Evolutionary conservation across 495 filamentous ascomycete genomes (phyloP).

Genomic region (Opeltia flavorubescens): DNA sequence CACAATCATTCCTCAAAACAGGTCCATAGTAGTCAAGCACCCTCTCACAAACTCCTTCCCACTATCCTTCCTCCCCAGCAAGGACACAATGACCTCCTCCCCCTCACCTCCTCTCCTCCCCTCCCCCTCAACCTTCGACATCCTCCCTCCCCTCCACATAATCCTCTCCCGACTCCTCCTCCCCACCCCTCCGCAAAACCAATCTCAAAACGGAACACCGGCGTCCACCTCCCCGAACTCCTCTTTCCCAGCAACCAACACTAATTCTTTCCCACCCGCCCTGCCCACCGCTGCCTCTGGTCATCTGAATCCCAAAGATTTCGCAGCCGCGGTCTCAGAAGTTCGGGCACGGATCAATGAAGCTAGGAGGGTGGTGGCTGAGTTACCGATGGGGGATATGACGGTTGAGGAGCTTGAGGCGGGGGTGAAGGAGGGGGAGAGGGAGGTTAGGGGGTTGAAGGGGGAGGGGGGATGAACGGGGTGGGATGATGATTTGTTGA

Average conservation of each 20-base stretch:
- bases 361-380: constrained; percentile 51
- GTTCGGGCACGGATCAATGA: constrained; percentile 70
- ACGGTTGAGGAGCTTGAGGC: constrained; percentile 62
- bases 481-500: too few species aligned
- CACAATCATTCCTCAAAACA: constrained; percentile 31
- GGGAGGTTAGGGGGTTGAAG: constrained; percentile 43
- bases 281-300: constrained; percentile 23
- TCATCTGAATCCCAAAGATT: constrained; percentile 58
- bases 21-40: constrained; percentile 26
- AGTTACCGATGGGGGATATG: constrained; percentile 60
- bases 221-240: constrained; percentile 5
- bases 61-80: constrained; percentile 14
- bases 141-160: constrained; percentile 65
- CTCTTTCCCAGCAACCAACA: constrained; percentile 13
- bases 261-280: constrained; percentile 8
- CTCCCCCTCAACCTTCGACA: constrained; percentile 57
- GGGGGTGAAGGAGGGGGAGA: constrained; percentile 67
- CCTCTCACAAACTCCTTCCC: constrained; percentile 15
- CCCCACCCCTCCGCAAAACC: constrained; percentile 12
- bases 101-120: constrained; percentile 33
- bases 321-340: constrained; percentile 55
- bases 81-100: constrained; percentile 21
- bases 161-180: constrained; percentile 59
- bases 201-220: constrained; percentile 9
- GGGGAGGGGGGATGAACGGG: too few species aligned